Conservation (phyloP, 169 alveolate species). For the Cardiosporidium cionae region DNA sequence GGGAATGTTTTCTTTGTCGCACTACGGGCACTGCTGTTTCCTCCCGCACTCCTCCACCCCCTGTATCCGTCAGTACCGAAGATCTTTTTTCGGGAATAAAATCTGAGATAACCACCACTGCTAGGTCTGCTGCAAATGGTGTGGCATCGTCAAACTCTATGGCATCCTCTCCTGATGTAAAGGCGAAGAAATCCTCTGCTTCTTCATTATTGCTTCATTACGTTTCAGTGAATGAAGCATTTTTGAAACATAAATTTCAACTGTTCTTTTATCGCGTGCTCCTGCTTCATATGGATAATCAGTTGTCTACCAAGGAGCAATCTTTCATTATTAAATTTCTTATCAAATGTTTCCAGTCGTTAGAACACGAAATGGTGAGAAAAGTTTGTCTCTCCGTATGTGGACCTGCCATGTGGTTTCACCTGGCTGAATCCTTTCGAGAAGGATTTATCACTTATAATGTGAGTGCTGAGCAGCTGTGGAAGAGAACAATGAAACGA, state of each 20-base stretch:
- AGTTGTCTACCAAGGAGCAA: constrained; percentile 1
- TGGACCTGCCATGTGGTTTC: constrained; percentile 4
- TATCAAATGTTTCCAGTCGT: constrained; percentile 5
- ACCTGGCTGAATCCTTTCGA: neutral
- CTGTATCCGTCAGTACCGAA: neutral
- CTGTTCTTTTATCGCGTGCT: neutral
- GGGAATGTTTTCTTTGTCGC: neutral
- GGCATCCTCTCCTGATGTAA: neutral
- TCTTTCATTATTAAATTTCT: constrained; percentile 1
- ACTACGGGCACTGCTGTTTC: neutral
- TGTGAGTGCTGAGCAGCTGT: constrained; percentile 8
- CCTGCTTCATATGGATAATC: neutral
- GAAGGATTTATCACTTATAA: constrained; percentile 1
- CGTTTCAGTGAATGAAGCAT: neutral
- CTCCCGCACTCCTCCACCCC: neutral
- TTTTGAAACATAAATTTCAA: neutral
- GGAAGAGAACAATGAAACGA: constrained; percentile 3
- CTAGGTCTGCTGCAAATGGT: neutral
- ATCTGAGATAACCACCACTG: neutral
- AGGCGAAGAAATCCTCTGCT: neutral
- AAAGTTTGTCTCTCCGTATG: constrained; percentile 16
- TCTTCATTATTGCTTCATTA: neutral
- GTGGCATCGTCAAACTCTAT: neutral
- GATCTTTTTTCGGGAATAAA: neutral
- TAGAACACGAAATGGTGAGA: constrained; percentile 11